Percentiles rank a stretch among this genome's conserved stretches.
These are phyloP conservation scores for Cardamine occulta DNA, from an alignment of 345 rosid species.

Conservation along the genomic window DNA sequence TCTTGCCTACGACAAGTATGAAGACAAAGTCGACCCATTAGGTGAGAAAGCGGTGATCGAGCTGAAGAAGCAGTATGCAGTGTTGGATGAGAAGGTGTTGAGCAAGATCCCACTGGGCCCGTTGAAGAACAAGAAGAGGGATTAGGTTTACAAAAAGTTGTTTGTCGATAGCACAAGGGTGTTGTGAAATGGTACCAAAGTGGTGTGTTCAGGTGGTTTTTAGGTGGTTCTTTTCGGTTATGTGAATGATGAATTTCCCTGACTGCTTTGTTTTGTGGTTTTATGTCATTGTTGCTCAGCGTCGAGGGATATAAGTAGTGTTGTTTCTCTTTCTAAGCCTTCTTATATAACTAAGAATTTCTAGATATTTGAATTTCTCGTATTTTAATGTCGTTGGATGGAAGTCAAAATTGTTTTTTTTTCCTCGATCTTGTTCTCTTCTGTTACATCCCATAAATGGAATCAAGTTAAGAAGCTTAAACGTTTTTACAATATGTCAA, in stretches of 20 bases:
- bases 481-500: background rate
- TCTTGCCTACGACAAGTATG: conserved; percentile 78
- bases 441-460: background rate
- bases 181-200: conserved; percentile 41
- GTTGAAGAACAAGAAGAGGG: conserved; percentile 73
- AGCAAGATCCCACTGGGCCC: conserved; percentile 76
- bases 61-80: conserved; percentile 82
- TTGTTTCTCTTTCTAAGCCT: conserved; percentile 10
- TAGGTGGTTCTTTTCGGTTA: conserved; percentile 26
- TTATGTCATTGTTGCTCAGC: conserved; percentile 31
- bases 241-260: conserved; percentile 41
- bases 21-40: conserved; percentile 76
- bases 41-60: conserved; percentile 75
- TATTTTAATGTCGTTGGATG: background rate
- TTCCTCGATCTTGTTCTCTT: background rate
- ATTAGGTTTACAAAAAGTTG: conserved; percentile 41
- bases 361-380: background rate
- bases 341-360: conserved; percentile 7
- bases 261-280: conserved; percentile 19
- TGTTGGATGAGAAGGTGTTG: conserved; percentile 72
- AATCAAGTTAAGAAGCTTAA: background rate
- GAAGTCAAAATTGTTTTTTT: background rate
- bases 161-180: conserved; percentile 15
- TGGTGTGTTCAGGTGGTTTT: conserved; percentile 8
- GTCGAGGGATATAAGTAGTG: conserved; percentile 28